phyloP scores from a whole-genome alignment of 495 filamentous ascomycete genomes.

The Aspergillus conjunctus region DNA sequence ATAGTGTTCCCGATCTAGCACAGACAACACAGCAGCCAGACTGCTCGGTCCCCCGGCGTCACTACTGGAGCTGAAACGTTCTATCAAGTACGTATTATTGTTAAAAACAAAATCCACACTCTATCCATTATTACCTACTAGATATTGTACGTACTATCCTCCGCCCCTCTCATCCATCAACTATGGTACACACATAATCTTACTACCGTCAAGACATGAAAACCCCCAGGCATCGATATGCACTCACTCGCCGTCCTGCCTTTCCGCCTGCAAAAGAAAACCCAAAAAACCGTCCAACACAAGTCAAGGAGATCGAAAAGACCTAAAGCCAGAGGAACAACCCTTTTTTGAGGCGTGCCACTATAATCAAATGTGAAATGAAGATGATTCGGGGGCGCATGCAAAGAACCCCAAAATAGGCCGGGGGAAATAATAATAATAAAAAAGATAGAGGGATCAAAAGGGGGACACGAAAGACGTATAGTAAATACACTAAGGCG shows the following conservation, averaged over 20 bases:
- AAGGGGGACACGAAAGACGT: conserved; percentile 19
- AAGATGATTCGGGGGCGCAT: conserved; percentile 14
- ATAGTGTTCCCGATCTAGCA: too few relatives aligned
- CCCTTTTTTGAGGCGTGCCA: background rate
- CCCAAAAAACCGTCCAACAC: background rate
- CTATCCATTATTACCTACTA: conserved; percentile 15
- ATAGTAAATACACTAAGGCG: conserved; percentile 44
- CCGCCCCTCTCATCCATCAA: conserved; percentile 18
- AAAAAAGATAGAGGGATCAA: background rate
- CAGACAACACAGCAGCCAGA: background rate
- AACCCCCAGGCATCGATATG: background rate
- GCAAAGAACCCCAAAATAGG: conserved; percentile 27
- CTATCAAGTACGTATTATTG: background rate
- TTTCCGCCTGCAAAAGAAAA: conserved; percentile 24
- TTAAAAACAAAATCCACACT: conserved; percentile 6
- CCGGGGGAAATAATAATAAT: conserved; percentile 3
- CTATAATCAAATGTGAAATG: conserved; percentile 13
- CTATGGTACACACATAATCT: conserved; percentile 27
- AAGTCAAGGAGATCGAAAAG: background rate
- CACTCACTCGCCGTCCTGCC: conserved; percentile 1
- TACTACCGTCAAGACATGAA: background rate
- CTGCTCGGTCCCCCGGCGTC: background rate
- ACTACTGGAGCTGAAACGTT: background rate
- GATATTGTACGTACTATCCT: background rate
- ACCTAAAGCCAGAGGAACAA: background rate